phyloP scores from a whole-genome alignment of 306 rosid species.

The Sicyos edulis region DNA sequence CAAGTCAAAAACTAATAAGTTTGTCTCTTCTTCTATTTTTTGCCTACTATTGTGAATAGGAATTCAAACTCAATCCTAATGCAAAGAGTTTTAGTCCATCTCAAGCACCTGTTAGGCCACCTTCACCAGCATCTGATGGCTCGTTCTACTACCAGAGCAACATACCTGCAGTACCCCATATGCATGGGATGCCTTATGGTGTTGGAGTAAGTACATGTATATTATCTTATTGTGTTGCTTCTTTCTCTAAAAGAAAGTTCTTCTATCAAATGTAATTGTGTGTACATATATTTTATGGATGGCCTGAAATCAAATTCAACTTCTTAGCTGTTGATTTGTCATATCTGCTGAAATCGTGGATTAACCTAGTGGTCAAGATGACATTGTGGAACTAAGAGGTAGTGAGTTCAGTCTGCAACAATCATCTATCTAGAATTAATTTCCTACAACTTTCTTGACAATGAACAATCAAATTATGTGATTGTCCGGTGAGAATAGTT shows the following conservation, averaged over 20 bases:
- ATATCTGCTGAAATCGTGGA: neutral
- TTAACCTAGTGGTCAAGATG: no score
- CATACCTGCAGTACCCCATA: constrained; percentile 52
- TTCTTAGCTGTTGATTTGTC: neutral
- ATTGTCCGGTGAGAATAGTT: no score
- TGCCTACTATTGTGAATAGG: constrained; percentile 39
- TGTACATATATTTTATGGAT: neutral
- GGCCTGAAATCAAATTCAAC: neutral
- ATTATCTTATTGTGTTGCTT: neutral
- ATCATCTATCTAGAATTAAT: no score
- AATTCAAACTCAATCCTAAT: constrained; percentile 86
- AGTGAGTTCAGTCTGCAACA: no score
- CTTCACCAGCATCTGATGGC: constrained; percentile 75
- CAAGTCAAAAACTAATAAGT: neutral
- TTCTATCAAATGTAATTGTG: neutral
- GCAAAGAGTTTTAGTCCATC: constrained; percentile 87
- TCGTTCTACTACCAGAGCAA: constrained; percentile 66
- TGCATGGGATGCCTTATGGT: constrained; percentile 72
- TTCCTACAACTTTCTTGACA: no score
- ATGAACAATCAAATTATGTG: no score
- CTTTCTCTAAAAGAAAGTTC: neutral
- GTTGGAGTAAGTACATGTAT: constrained; percentile 58
- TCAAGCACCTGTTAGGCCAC: constrained; percentile 67
- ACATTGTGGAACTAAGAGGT: no score
- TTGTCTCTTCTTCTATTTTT: neutral